Evolutionary conservation across 1,284 basidiomycete genomes (phyloP), one percentile per base, ranked within the genome.

Genomic region (Rugosomyces carneus): DNA sequence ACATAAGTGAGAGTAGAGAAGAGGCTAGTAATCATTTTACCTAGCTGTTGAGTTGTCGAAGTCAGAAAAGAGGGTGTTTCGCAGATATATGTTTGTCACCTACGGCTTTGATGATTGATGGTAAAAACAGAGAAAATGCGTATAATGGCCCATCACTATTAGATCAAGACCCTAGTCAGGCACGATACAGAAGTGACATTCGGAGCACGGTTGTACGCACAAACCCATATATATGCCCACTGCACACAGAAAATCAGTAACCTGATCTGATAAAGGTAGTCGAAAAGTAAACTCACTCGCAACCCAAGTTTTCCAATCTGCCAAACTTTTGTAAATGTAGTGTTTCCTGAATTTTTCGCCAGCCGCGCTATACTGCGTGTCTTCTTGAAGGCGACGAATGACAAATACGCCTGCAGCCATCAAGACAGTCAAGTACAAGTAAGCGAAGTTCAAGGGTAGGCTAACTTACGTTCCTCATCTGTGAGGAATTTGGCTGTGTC

Each of bases 261-360:
- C 7, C 24, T 16, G 34, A 40, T 46, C 20, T 36, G 20, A 15
- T 37, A n/a, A 24, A 37, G 10, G 27, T 18, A 18, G 35, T 34
- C 19, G 73, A 15, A 57, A 37, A 5, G 15, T 36, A 5, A 36
- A 57, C 53, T 58, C 69, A 82, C 81, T 82, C 9, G 73, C 77
- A 13, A 84, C 53, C 76, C 81, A 88, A 0, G 81, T 85, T 66
- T 88, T 88, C 80, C 80, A 82, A 55, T 89, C 86, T 7, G 62
- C 55, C 47, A 85, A 60, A 53, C 80, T 82, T 51, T 78, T 65
- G 64, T 63, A 71, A 20, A 89, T 72, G 56, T 81, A 80, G 53
- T 69, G 70, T 68, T 68, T 70, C 42, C 63, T 68, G 50, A 85
- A 75, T 35, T 63, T 63, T 63, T 89, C 84, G n/a, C 84, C 84